Base-by-base conservation (phyloP, 2,329 filamentous ascomycete genomes). In the Elsinoe arachidis region DNA sequence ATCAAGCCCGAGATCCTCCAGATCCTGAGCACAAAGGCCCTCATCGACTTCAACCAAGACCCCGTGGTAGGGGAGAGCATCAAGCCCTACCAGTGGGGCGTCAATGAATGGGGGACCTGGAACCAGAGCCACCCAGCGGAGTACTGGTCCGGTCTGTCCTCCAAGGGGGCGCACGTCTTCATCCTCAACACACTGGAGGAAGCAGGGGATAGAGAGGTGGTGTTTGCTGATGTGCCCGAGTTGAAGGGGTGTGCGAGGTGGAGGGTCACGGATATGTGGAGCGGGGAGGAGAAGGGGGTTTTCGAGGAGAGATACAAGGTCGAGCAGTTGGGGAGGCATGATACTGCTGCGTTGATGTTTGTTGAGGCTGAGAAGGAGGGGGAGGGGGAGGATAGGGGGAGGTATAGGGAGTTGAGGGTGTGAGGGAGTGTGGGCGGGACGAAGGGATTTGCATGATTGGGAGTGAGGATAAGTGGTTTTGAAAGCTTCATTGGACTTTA, bases 61-160 rank as follows among this genome's bases (percentile, higher is more conserved):
- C 61, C 70, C n/a, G 65, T 71, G 4, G 70, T 69, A n/a, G 76
- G 75, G 5, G 62, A 69, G 2, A 69, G 70, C 0, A 68, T 70
- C 6, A 66, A 65, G 61, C 70, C 68, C 1, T 77, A 73, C 61
- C 67, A 66, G n/a, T 77, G 75, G 75, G 79, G 78, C 1, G 67
- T 72, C 2, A 80, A 80, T 60, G 67, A 72, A 0, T 73, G 79
- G 61, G 75, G 73, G 63, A 78, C 77, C 0, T 80, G 73, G 65
- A 77, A 82, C 61, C 62, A 66, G 14, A 73, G 71, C 0, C 67
- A 74, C 56, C 78, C 77, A 3, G 76, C 78, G 1, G 74, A 78
- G 65, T 79, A 73, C 65, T 80, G 76, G 76, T 69, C 73, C 1
- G 77, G 78, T 0, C 65, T 65, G 21, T 75, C 71, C 2, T 66